Conservation (phyloP, 2,329 filamentous ascomycete genomes). For the Cercospora zeina region DNA sequence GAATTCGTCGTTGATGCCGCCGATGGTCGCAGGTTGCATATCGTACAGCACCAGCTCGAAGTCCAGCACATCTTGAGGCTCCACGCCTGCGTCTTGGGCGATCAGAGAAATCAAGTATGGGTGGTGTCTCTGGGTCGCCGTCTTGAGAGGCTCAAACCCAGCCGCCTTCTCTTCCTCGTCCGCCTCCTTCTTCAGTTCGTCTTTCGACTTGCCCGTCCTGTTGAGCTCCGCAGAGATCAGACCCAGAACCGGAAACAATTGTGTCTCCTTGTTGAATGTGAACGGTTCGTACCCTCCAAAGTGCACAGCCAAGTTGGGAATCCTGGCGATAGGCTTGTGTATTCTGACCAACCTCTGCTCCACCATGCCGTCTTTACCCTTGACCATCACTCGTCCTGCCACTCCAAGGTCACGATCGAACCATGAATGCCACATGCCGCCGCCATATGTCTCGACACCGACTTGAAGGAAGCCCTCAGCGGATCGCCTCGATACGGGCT, state of each 20-base stretch:
- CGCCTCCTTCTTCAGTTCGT: slow-evolving; percentile 49
- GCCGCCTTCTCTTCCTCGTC: slow-evolving; percentile 43
- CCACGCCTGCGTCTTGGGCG: slow-evolving; percentile 72
- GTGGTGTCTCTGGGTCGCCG: slow-evolving; percentile 81
- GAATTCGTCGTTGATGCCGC: slow-evolving; percentile 88
- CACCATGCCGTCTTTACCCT: slow-evolving; percentile 67
- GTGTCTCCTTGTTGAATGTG: slow-evolving; percentile 93
- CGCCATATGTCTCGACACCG: slow-evolving; percentile 94
- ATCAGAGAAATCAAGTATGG: slow-evolving; percentile 82
- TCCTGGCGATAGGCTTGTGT: slow-evolving; percentile 83
- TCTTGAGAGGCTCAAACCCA: slow-evolving; percentile 71
- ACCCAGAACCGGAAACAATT: slow-evolving; percentile 90
- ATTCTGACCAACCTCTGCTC: slow-evolving; percentile 86
- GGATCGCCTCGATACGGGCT: slow-evolving; percentile 89
- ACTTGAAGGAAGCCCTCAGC: slow-evolving; percentile 88
- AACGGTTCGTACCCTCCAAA: slow-evolving; percentile 84
- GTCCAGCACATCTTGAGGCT: slow-evolving; percentile 74
- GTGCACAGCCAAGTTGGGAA: slow-evolving; percentile 92
- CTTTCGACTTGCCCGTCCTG: slow-evolving; percentile 60
- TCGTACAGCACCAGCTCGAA: slow-evolving; percentile 98
- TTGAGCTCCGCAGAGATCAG: slow-evolving; percentile 87
- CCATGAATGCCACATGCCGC: slow-evolving; percentile 97
- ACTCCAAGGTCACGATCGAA: slow-evolving; percentile 93
- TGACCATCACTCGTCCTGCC: slow-evolving; percentile 83
- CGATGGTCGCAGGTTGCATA: slow-evolving; percentile 84